These are phyloP conservation scores for Fusarium stilboides DNA, from an alignment of 2,329 filamentous ascomycete genomes.

Conservation along the genomic window DNA sequence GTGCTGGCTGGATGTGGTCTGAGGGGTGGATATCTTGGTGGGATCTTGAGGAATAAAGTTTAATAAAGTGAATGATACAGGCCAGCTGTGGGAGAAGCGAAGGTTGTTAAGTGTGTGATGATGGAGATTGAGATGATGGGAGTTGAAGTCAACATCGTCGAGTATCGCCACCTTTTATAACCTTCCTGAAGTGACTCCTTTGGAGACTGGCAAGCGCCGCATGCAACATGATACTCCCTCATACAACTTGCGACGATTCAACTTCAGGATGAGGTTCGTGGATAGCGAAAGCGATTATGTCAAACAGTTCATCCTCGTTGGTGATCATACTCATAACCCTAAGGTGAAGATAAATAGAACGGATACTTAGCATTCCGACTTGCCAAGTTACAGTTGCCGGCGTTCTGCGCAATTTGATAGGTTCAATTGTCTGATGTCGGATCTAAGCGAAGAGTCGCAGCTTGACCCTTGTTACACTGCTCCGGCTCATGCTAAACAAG, in stretches of 20 bases:
- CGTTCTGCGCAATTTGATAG: neutral
- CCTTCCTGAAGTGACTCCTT: neutral
- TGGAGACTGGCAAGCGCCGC: neutral
- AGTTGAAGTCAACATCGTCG: neutral
- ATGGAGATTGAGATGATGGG: neutral
- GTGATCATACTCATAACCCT: neutral
- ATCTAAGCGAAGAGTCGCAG: neutral
- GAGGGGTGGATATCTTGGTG: neutral
- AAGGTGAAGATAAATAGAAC: neutral
- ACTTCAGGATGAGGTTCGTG: neutral
- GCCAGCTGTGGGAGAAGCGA: constrained; percentile 1
- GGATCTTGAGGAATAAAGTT: neutral
- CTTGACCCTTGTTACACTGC: constrained; percentile 7
- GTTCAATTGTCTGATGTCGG: neutral
- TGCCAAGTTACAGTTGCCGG: neutral
- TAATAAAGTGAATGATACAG: neutral
- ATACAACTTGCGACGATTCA: neutral
- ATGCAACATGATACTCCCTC: neutral
- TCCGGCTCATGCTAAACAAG: constrained; percentile 15
- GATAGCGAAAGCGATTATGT: neutral
- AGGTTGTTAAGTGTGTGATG: neutral
- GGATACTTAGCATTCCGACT: constrained; percentile 4
- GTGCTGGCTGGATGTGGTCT: neutral
- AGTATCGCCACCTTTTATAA: constrained; percentile 1
- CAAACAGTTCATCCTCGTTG: neutral